Conservation (phyloP, 352 stramenopile species). For the Phytophthora citrophthora region DNA sequence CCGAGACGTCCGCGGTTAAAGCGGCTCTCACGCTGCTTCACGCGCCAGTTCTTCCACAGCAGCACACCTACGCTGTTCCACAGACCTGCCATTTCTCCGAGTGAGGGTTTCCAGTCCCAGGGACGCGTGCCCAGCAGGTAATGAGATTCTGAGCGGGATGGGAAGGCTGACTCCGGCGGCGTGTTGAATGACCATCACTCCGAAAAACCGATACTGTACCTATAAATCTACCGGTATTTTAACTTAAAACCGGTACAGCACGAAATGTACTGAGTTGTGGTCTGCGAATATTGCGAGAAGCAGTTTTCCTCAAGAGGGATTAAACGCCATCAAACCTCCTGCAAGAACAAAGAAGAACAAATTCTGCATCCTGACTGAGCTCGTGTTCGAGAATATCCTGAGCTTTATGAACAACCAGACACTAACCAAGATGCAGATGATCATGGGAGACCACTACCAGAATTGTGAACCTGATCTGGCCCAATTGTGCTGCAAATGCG, state of each 20-base stretch:
- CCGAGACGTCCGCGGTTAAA: slow-evolving; percentile 55
- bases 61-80: slow-evolving; percentile 59
- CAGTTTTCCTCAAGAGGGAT: not conserved
- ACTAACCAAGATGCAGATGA: slow-evolving; percentile 17
- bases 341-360: slow-evolving; percentile 6
- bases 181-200: slow-evolving; percentile 6
- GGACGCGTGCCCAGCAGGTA: not conserved
- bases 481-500: slow-evolving; percentile 19
- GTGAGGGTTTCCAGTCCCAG: not conserved
- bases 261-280: too few species aligned
- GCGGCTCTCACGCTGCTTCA: slow-evolving; percentile 80
- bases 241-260: too few species aligned
- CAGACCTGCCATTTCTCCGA: slow-evolving; percentile 18
- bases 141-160: slow-evolving; percentile 16
- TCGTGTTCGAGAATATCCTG: slow-evolving; percentile 15
- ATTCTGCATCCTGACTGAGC: slow-evolving; percentile 11
- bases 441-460: slow-evolving; percentile 16
- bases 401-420: slow-evolving; percentile 23
- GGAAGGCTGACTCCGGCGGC: slow-evolving; percentile 10
- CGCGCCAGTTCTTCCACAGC: slow-evolving; percentile 86
- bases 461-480: slow-evolving; percentile 3
- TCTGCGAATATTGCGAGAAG: not conserved
- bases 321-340: not conserved
- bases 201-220: not conserved
- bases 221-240: too few species aligned